These are phyloP conservation scores for Xylaria sp. DNA, from an alignment of 2,329 filamentous ascomycete species.

Conservation along the genomic window DNA sequence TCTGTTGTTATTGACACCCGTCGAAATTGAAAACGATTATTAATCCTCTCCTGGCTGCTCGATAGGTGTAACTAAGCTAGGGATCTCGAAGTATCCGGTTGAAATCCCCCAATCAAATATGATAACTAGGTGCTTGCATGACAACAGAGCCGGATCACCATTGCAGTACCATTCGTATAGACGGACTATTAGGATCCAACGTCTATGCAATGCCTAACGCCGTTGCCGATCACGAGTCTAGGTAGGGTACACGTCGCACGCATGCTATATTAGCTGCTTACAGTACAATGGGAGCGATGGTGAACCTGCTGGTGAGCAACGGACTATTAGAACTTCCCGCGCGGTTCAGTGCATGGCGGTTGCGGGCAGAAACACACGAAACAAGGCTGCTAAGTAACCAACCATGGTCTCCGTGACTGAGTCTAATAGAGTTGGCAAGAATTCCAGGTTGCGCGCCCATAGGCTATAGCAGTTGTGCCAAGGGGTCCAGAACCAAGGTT, in stretches of 20 bases:
- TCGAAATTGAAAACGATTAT: too few species aligned
- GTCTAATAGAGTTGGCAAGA: not conserved
- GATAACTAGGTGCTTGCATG: not conserved
- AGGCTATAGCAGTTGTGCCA: not conserved
- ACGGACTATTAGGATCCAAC: not conserved
- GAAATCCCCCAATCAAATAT: not conserved
- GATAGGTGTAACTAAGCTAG: not conserved
- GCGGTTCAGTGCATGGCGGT: not conserved
- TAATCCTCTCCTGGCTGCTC: not conserved
- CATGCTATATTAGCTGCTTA: not conserved
- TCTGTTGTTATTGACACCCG: too few species aligned
- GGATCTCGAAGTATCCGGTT: too few species aligned
- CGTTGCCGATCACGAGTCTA: not conserved
- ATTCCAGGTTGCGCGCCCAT: not conserved
- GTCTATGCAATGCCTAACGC: not conserved
- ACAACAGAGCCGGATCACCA: not conserved
- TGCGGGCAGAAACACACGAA: not conserved
- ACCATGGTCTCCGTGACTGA: not conserved
- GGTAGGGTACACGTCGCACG: not conserved
- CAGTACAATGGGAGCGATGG: too few species aligned
- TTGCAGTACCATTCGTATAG: not conserved
- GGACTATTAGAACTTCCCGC: not conserved
- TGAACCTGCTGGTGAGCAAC: not conserved
- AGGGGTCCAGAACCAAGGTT: not conserved
- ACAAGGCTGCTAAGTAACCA: not conserved